These are phyloP conservation scores for Orbilia oligospora DNA, from an alignment of 2,329 filamentous ascomycete species.

Conservation along the genomic window DNA sequence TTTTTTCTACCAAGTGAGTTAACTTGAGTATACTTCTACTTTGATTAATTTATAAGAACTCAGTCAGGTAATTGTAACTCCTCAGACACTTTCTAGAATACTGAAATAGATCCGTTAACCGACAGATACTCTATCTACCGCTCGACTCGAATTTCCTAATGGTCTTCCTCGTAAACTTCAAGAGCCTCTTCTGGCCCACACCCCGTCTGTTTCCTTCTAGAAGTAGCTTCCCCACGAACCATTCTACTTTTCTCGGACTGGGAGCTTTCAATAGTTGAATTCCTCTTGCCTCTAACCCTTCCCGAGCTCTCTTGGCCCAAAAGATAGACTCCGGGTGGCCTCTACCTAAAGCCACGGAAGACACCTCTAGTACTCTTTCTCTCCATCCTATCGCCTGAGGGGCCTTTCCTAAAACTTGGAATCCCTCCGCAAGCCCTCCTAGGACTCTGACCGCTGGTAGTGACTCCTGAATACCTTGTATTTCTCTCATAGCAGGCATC, in stretches of 20 bases:
- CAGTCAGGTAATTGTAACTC: too few species aligned
- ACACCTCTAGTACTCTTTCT: constrained; percentile 3
- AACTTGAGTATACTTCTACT: too few species aligned
- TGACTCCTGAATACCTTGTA: neutral
- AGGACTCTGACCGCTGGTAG: neutral
- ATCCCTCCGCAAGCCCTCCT: constrained; percentile 28
- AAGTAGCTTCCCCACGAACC: neutral
- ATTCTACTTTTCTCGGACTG: constrained; percentile 5
- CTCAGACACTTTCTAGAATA: too few species aligned
- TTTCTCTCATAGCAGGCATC: neutral
- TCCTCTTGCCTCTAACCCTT: constrained; percentile 14
- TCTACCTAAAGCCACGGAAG: neutral
- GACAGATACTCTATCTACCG: too few species aligned
- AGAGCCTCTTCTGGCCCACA: neutral
- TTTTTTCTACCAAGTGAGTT: too few species aligned
- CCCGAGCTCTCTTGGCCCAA: constrained; percentile 3
- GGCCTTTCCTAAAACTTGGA: neutral
- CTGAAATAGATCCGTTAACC: too few species aligned
- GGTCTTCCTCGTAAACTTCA: constrained; percentile 8
- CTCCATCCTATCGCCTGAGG: constrained; percentile 9
- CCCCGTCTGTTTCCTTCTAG: constrained; percentile 9
- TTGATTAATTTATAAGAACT: too few species aligned
- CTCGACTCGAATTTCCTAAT: neutral
- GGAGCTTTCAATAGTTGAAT: constrained; percentile 8
- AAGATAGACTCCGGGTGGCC: constrained; percentile 30